Percentiles rank a stretch among this genome's conserved stretches.
Conservation (phyloP, 805 yeast genomes). For the Pichia rugopelliculosa region DNA sequence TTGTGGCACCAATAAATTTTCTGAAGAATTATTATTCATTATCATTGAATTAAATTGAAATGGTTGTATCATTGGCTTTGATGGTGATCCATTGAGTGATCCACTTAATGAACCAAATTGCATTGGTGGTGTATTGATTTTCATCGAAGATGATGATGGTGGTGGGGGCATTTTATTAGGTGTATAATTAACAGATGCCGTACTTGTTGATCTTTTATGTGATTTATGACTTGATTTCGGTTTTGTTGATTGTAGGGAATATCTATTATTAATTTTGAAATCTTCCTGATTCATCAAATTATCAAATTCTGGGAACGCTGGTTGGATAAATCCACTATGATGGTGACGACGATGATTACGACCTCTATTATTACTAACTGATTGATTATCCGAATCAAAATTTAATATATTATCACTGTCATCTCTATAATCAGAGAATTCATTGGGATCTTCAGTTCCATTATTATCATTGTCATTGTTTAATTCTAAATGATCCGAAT, state of each 20-base stretch:
- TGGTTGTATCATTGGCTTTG: constrained; percentile 33
- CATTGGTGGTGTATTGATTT: constrained; percentile 18
- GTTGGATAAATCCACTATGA: constrained; percentile 1
- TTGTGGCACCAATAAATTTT: neutral
- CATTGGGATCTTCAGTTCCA: neutral
- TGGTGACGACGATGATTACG: neutral
- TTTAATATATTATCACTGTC: neutral
- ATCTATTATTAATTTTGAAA: constrained; percentile 10
- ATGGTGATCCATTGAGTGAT: constrained; percentile 16
- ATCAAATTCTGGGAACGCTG: neutral
- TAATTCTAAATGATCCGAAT: neutral
- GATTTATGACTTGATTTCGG: neutral
- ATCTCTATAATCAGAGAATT: constrained; percentile 5
- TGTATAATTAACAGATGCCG: constrained; percentile 16
- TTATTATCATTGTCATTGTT: neutral
- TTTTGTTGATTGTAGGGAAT: constrained; percentile 13
- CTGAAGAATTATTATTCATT: constrained; percentile 22
- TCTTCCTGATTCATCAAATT: constrained; percentile 4
- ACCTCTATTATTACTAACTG: neutral
- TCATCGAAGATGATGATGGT: constrained; percentile 14
- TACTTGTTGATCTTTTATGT: constrained; percentile 15
- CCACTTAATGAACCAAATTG: constrained; percentile 22
- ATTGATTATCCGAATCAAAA: neutral
- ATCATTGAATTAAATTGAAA: constrained; percentile 57
- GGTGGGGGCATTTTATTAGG: constrained; percentile 17